phyloP scores from a whole-genome alignment of 1,284 basidiomycete genomes.

The Coniophora puteana region DNA sequence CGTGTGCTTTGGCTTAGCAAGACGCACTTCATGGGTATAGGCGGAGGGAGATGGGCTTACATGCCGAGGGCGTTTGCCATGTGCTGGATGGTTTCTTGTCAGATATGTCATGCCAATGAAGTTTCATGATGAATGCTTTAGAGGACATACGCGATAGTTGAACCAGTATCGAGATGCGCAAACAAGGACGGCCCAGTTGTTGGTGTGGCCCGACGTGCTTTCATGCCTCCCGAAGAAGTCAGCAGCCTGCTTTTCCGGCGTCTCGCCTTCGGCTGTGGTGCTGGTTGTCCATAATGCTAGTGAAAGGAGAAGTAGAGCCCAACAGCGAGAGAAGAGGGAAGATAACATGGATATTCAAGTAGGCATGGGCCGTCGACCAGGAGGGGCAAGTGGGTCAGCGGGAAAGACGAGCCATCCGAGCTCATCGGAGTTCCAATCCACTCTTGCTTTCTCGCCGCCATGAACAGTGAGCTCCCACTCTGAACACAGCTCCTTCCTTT shows the following conservation, averaged over 20 bases:
- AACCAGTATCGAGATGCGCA: slow-evolving; percentile 97
- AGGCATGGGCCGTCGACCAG: slow-evolving; percentile 19
- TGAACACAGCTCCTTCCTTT: slow-evolving; percentile 7
- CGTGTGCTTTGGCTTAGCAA: slow-evolving; percentile 4
- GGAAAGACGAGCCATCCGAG: too few species aligned
- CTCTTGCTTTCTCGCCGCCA: slow-evolving; percentile 18
- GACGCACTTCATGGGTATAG: too few species aligned
- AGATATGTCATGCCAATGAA: slow-evolving; percentile 3
- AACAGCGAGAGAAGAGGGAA: slow-evolving; percentile 29
- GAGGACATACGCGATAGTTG: slow-evolving; percentile 85
- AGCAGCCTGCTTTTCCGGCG: slow-evolving; percentile 15
- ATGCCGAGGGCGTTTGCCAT: slow-evolving; percentile 98
- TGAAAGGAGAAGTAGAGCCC: slow-evolving; percentile 27
- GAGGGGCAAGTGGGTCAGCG: slow-evolving; percentile 4
- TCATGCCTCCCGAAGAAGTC: slow-evolving; percentile 27
- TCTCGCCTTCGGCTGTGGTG: slow-evolving; percentile 17
- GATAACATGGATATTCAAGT: not conserved
- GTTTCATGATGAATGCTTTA: not conserved
- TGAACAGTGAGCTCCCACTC: slow-evolving; percentile 36
- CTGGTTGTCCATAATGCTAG: slow-evolving; percentile 29
- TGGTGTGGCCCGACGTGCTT: slow-evolving; percentile 68
- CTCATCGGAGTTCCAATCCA: slow-evolving; percentile 26
- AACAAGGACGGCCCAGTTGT: slow-evolving; percentile 98
- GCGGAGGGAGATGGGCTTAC: slow-evolving; percentile 39
- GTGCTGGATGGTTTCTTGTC: slow-evolving; percentile 53